phyloP scores from a whole-genome alignment of 495 filamentous ascomycete genomes.

The Aspergillus leporis region DNA sequence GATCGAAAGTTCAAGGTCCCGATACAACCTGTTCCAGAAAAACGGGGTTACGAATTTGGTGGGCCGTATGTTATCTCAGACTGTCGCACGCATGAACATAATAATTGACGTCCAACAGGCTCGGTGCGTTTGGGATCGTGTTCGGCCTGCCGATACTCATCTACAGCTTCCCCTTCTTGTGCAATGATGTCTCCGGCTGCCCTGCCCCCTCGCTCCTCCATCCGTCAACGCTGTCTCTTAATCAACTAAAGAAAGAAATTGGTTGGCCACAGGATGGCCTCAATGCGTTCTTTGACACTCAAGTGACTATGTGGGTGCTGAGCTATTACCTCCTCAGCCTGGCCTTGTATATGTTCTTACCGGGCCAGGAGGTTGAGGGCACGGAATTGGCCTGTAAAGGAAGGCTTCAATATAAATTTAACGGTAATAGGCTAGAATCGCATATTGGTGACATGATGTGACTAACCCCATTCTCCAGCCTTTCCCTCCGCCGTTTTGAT shows the following conservation, averaged over 20 bases:
- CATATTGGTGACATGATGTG: neutral
- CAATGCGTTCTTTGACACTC: conserved; percentile 56
- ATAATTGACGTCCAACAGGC: conserved; percentile 46
- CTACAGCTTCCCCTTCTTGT: conserved; percentile 77
- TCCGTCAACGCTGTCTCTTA: conserved; percentile 69
- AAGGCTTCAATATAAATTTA: conserved; percentile 84
- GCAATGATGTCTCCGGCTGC: conserved; percentile 91
- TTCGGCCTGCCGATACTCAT: conserved; percentile 74
- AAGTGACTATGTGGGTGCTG: conserved; percentile 64
- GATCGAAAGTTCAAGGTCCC: conserved; percentile 21
- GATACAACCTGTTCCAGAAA: conserved; percentile 46
- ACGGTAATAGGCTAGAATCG: conserved; percentile 54
- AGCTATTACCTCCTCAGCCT: conserved; percentile 81
- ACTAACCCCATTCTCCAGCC: conserved; percentile 48
- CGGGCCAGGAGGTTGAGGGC: conserved; percentile 71
- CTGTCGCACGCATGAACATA: conserved; percentile 14
- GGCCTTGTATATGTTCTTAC: conserved; percentile 73
- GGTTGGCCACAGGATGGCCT: conserved; percentile 75
- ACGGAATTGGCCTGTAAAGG: conserved; percentile 69
- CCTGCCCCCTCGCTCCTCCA: conserved; percentile 82
- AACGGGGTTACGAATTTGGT: conserved; percentile 75
- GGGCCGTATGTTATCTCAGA: conserved; percentile 70
- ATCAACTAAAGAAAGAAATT: conserved; percentile 70
- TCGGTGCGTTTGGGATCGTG: conserved; percentile 71
- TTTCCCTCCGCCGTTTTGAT: conserved; percentile 73